A percentile compares a stretch with the other conserved stretches of the same genome.
These are phyloP conservation scores for Striga hermonthica DNA, from an alignment of 305 asterid genomes.

Conservation along the genomic window DNA sequence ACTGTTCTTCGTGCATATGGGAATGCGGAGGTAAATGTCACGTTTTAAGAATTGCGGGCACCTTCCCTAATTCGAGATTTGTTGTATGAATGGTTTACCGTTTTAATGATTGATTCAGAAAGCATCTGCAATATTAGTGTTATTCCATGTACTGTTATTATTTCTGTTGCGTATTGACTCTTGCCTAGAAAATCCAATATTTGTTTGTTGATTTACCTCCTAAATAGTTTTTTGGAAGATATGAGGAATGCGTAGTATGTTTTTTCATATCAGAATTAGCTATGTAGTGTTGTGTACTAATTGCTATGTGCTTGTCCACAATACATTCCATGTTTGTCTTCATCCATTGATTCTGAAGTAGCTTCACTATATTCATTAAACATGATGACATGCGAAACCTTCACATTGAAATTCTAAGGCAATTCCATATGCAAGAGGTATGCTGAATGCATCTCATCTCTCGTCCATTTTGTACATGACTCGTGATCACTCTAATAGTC, in stretches of 20 bases:
- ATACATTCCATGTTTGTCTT: too few relatives aligned
- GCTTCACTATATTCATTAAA: constrained; percentile 21
- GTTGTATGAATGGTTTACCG: constrained; percentile 8
- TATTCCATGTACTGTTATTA: constrained; percentile 5
- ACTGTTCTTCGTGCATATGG: constrained; percentile 92
- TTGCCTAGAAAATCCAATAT: constrained; percentile 1
- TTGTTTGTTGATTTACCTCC: too few relatives aligned
- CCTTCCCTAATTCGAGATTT: constrained; percentile 29
- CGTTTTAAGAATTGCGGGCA: constrained; percentile 30
- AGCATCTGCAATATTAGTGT: constrained; percentile 15
- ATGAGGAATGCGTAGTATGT: too few relatives aligned
- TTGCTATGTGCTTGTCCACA: constrained; percentile 7
- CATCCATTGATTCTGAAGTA: not conserved
- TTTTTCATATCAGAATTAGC: too few relatives aligned
- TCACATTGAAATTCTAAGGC: constrained; percentile 79
- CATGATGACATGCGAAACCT: constrained; percentile 81
- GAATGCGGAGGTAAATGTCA: constrained; percentile 67
- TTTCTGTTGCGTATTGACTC: constrained; percentile 21
- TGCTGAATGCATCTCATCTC: not conserved
- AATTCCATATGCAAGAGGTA: constrained; percentile 95
- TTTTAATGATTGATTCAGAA: constrained; percentile 16
- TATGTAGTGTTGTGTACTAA: not conserved
- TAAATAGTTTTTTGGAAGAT: too few relatives aligned
- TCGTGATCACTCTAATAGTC: constrained; percentile 22
- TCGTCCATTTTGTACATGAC: constrained; percentile 1